These are phyloP conservation scores for Arabis hirsuta DNA, from an alignment of 345 rosid genomes.

Conservation along the genomic window DNA sequence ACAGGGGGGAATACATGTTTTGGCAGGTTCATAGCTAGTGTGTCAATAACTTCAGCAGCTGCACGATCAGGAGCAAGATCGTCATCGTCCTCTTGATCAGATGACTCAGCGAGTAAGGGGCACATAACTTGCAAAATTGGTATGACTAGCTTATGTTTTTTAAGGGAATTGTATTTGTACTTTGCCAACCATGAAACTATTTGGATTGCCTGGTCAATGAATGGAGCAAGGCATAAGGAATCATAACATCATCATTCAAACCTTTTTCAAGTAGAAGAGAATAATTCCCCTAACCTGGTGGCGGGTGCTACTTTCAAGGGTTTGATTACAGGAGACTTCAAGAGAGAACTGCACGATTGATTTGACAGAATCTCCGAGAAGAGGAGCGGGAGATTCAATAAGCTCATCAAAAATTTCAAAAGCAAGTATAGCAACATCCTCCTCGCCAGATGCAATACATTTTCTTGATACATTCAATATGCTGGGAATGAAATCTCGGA, in stretches of 20 bases:
- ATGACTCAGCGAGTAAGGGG: conserved; percentile 91
- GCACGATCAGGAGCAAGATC: conserved; percentile 99
- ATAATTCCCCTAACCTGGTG: conserved; percentile 72
- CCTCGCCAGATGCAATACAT: conserved; percentile 89
- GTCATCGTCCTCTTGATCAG: conserved; percentile 75
- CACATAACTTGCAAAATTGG: conserved; percentile 98
- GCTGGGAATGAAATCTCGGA: conserved; percentile 97
- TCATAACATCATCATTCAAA: not conserved
- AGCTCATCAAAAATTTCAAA: conserved; percentile 99
- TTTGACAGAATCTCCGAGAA: conserved; percentile 95
- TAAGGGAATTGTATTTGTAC: conserved; percentile 83
- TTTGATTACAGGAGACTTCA: conserved; percentile 92
- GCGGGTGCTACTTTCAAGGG: conserved; percentile 80
- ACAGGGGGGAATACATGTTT: conserved; percentile 84
- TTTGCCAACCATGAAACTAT: conserved; percentile 98
- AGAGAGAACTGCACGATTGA: conserved; percentile 96
- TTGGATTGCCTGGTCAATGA: conserved; percentile 83
- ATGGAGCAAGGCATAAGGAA: conserved; percentile 34
- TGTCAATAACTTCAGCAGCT: conserved; percentile 99
- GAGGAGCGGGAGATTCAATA: conserved; percentile 98
- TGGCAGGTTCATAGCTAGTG: conserved; percentile 89
- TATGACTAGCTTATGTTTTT: conserved; percentile 77
- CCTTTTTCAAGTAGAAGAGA: not conserved
- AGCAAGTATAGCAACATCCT: conserved; percentile 97
- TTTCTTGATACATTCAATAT: conserved; percentile 93